Base-by-base conservation (phyloP, 345 rosid species). In the Pistacia integerrima region DNA sequence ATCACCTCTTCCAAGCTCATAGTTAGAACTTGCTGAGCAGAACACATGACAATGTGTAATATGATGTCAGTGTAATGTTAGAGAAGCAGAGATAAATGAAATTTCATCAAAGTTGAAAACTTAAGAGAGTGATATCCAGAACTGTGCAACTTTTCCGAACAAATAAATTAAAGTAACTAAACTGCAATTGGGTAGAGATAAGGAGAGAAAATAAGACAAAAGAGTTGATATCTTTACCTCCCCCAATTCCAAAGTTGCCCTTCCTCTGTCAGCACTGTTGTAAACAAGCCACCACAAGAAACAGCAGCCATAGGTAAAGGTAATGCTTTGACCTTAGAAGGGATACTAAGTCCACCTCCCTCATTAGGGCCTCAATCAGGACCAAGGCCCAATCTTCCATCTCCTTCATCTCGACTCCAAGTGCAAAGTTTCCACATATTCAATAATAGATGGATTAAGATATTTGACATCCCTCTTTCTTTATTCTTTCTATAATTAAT, bases 401-500 rank as follows among this genome's bases (percentile, higher is more conserved):
- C 99, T 38, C 97, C 99, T 85, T 95, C 97, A 64, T 95, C 98
- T 82, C 97, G 85, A 77, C 97, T 98, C 98, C 98, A 92, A 72
- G 90, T 95, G 79, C 86, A 93, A 56, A 95, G 71, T 69, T 92
- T 97, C 16, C 98, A 97, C 92, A 73, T 60, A 77, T 73, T 55
- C 73, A 80, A 54, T 30, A 67, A n/a, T 18, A 79, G 63, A 71
- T 28, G 38, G 38, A 35, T 33, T 59, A 65, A 69, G 54, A 69
- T 18, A 28, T 62, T 20, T 73, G 54, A 49, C 4, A 12, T 1
- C 17, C 25, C 41, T 61, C 16, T 13, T 62, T 4, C 2, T 25
- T 12, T 73, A 16, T 54, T 61, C 25, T 14, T 58, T 22, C 2
- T 28, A 22, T 60, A 20, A 59, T 25, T 25, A 44, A 10, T 22